Conservation (phyloP, 352 stramenopile species). For the Plasmopara muralis region DNA sequence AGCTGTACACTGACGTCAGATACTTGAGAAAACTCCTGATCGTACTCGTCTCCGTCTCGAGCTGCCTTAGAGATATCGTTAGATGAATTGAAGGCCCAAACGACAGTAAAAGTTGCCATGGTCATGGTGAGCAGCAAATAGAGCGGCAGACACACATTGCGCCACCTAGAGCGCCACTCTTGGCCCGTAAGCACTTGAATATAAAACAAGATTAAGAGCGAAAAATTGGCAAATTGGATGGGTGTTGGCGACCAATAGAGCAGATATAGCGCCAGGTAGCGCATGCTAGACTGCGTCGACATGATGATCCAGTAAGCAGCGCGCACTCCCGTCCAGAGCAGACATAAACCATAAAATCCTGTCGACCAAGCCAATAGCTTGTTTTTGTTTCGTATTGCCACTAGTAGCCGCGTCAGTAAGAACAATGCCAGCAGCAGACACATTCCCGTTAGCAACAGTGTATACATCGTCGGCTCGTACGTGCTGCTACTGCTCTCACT, state of each 20-base stretch:
- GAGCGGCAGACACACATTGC: conserved; percentile 75
- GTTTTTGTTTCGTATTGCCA: conserved; percentile 71
- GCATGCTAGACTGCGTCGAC: conserved; percentile 62
- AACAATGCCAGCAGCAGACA: conserved; percentile 70
- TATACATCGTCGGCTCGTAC: conserved; percentile 64
- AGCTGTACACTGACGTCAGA: conserved; percentile 73
- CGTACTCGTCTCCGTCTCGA: conserved; percentile 66
- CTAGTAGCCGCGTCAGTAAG: conserved; percentile 55
- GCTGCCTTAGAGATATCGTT: conserved; percentile 72
- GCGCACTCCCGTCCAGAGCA: conserved; percentile 77
- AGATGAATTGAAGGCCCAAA: conserved; percentile 83
- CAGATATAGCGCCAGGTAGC: conserved; percentile 78
- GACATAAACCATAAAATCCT: conserved; percentile 71
- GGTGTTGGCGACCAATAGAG: conserved; percentile 83
- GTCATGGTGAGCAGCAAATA: conserved; percentile 76
- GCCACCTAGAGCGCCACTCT: conserved; percentile 64
- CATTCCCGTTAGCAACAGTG: conserved; percentile 70
- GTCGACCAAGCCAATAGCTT: conserved; percentile 81
- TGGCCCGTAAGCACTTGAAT: conserved; percentile 81
- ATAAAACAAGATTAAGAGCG: conserved; percentile 83
- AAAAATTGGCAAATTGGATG: conserved; percentile 87
- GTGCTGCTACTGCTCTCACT: conserved; percentile 27
- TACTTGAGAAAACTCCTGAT: conserved; percentile 78
- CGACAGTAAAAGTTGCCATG: conserved; percentile 78
- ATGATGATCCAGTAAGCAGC: conserved; percentile 82